Conservation (phyloP, 2,329 filamentous ascomycete species). For the Epichloe sylvatica region DNA sequence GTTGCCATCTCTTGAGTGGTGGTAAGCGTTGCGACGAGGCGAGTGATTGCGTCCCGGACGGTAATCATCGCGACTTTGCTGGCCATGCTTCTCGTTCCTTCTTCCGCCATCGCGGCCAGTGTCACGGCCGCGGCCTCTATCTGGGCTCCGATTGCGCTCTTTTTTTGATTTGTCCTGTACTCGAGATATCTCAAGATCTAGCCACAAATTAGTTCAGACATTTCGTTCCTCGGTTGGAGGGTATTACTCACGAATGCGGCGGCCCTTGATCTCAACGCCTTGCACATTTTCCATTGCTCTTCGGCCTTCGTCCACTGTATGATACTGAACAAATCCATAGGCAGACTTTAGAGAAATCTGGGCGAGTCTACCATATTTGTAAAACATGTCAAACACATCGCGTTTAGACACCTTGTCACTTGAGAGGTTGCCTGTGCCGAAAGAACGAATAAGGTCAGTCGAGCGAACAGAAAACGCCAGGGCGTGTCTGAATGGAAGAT, state of each 20-base stretch:
- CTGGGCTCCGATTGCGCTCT: slow-evolving; percentile 49
- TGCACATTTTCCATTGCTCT: slow-evolving; percentile 66
- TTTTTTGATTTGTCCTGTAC: slow-evolving; percentile 59
- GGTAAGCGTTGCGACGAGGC: slow-evolving; percentile 40
- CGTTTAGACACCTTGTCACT: slow-evolving; percentile 87
- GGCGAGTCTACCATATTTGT: slow-evolving; percentile 70
- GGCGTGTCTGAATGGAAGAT: slow-evolving; percentile 3
- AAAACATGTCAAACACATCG: slow-evolving; percentile 85
- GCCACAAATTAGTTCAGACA: neutral
- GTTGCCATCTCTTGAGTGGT: slow-evolving; percentile 46
- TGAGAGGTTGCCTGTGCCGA: slow-evolving; percentile 62
- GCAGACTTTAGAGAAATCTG: slow-evolving; percentile 95
- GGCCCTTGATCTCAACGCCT: slow-evolving; percentile 68
- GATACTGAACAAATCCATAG: slow-evolving; percentile 92
- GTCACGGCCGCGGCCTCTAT: slow-evolving; percentile 37
- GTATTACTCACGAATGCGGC: slow-evolving; percentile 68
- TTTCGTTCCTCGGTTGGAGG: no score
- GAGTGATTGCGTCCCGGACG: slow-evolving; percentile 47
- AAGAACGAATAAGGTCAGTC: slow-evolving; percentile 14
- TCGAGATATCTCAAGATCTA: slow-evolving; percentile 83
- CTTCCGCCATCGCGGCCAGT: slow-evolving; percentile 30
- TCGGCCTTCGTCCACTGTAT: slow-evolving; percentile 60
- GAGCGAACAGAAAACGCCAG: neutral
- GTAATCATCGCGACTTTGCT: slow-evolving; percentile 46
- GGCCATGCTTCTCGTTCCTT: slow-evolving; percentile 33